These are phyloP conservation scores for Amylostereum areolatum DNA, from an alignment of 1,284 basidiomycete species.

Conservation along the genomic window DNA sequence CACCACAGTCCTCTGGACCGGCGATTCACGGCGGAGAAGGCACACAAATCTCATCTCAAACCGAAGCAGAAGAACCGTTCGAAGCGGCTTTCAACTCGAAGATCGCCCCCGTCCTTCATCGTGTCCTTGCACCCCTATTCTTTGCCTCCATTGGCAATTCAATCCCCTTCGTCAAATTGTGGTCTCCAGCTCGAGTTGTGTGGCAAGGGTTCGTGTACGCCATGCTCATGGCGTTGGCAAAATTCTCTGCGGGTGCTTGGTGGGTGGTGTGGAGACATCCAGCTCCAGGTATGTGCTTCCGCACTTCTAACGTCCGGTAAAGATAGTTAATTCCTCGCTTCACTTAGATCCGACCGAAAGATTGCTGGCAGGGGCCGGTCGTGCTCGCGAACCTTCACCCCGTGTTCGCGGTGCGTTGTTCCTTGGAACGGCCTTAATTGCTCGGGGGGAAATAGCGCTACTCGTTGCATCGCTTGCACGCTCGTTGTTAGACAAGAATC, in stretches of 20 bases:
- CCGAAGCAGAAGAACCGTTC: conserved; percentile 9
- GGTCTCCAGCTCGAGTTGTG: conserved; percentile 30
- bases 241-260: conserved; percentile 22
- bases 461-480: neutral
- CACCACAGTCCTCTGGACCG: too few species aligned
- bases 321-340: too few species aligned
- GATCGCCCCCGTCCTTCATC: conserved; percentile 27
- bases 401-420: neutral
- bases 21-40: too few species aligned
- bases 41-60: too few species aligned
- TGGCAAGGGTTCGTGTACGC: conserved; percentile 47
- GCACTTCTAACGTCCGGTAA: too few species aligned
- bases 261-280: neutral
- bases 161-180: conserved; percentile 46
- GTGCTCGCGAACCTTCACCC: too few species aligned
- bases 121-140: conserved; percentile 45
- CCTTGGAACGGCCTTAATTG: neutral
- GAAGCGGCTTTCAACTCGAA: conserved; percentile 23
- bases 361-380: too few species aligned
- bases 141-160: conserved; percentile 49
- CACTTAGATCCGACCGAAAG: too few species aligned
- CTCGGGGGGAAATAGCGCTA: neutral
- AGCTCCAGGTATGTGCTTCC: too few species aligned
- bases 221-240: conserved; percentile 42
- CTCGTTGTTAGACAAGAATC: neutral